Evolutionary conservation across 768 basidiomycete species (phyloP).

Genomic region (Leccinellum rugosiceps): DNA sequence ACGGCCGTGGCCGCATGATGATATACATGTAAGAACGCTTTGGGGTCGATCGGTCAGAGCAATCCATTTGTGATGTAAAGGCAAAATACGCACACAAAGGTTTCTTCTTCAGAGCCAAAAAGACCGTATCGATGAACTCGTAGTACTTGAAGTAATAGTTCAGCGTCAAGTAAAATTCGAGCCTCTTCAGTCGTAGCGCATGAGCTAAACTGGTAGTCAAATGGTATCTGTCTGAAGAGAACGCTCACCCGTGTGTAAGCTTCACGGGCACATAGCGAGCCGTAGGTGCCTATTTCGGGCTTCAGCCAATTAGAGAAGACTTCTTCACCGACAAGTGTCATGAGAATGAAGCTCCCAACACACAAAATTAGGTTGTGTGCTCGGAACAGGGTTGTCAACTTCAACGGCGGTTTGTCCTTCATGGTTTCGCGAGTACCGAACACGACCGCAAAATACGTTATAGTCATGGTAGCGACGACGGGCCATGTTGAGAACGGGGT

Average conservation of each 20-base stretch:
- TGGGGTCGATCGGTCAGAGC: not conserved
- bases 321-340: conserved; percentile 84
- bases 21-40: conserved; percentile 95
- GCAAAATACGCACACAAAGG: conserved; percentile 63
- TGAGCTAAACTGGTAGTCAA: not conserved
- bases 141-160: conserved; percentile 98
- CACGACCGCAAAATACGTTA: conserved; percentile 78
- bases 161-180: conserved; percentile 94
- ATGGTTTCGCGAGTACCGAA: conserved; percentile 81
- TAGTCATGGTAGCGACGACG: conserved; percentile 64
- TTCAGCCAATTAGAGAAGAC: conserved; percentile 75
- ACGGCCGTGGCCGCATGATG: conserved; percentile 95
- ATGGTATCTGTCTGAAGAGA: not conserved
- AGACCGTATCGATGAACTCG: conserved; percentile 91
- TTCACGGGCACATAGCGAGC: conserved; percentile 64
- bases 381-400: conserved; percentile 78
- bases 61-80: not conserved
- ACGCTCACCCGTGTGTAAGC: conserved; percentile 82
- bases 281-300: conserved; percentile 70
- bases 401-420: conserved; percentile 68
- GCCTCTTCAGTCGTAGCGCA: conserved; percentile 44
- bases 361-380: conserved; percentile 85
- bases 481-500: conserved; percentile 79
- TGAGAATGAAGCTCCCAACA: conserved; percentile 70
- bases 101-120: conserved; percentile 97